Evolutionary conservation across 2,329 filamentous ascomycete genomes (phyloP).

Genomic region (Aciculosporium take): DNA sequence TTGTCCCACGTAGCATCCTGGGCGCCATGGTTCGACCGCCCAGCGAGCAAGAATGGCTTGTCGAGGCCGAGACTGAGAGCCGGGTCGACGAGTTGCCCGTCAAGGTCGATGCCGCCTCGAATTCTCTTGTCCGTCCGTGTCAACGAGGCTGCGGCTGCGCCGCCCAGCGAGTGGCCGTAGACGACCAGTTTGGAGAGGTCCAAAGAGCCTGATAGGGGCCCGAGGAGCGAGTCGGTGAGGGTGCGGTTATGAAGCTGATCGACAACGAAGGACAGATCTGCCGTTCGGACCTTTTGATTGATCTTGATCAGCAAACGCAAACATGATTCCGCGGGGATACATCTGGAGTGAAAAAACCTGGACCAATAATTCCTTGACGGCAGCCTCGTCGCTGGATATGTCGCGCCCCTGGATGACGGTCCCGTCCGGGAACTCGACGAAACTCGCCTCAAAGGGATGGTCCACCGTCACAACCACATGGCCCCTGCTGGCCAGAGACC

Average conservation of each 20-base stretch:
- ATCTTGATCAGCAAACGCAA: not conserved
- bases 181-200: slow-evolving; percentile 11
- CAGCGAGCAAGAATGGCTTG: slow-evolving; percentile 18
- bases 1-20: slow-evolving; percentile 19
- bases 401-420: slow-evolving; percentile 13
- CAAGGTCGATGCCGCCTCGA: slow-evolving; percentile 24
- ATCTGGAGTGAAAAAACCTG: no score
- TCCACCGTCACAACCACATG: slow-evolving; percentile 33
- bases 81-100: slow-evolving; percentile 22
- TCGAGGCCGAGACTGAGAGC: not conserved
- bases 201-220: slow-evolving; percentile 10
- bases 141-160: slow-evolving; percentile 19
- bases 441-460: slow-evolving; percentile 29
- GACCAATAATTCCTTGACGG: slow-evolving; percentile 6
- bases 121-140: slow-evolving; percentile 9
- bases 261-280: slow-evolving; percentile 24
- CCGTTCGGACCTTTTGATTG: slow-evolving; percentile 13
- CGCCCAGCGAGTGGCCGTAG: slow-evolving; percentile 27
- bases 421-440: slow-evolving; percentile 33
- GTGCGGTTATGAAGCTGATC: slow-evolving; percentile 13
- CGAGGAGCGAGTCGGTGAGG: slow-evolving; percentile 8
- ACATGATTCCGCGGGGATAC: no score
- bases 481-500: slow-evolving; percentile 30
- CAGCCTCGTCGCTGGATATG: slow-evolving; percentile 2
- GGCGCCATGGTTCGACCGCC: slow-evolving; percentile 13